These are phyloP conservation scores for Volutella citrinella DNA, from an alignment of 2,329 filamentous ascomycete genomes.

Conservation along the genomic window DNA sequence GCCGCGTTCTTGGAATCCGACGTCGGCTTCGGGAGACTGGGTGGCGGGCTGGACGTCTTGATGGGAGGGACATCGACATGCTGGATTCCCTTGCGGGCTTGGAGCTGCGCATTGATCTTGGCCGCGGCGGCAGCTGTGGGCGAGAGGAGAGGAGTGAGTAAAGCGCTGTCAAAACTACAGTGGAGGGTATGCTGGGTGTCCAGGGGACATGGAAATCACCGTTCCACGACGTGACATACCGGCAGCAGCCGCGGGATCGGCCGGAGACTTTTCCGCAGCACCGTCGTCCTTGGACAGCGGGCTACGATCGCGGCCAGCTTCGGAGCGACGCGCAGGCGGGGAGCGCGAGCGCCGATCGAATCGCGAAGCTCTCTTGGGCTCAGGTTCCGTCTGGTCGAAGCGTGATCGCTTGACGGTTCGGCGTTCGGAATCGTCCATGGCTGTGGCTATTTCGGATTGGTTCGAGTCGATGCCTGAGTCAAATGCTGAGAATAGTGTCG, in stretches of 20 bases:
- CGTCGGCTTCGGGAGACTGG: slow-evolving; percentile 36
- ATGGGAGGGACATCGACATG: slow-evolving; percentile 87
- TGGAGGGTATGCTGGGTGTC: slow-evolving; percentile 12
- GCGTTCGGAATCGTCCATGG: slow-evolving; percentile 73
- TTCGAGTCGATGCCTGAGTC: no score
- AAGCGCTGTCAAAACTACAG: not conserved
- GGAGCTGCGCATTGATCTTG: slow-evolving; percentile 77
- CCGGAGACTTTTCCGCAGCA: slow-evolving; percentile 46
- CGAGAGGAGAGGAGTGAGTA: slow-evolving; percentile 4
- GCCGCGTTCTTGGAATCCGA: slow-evolving; percentile 32
- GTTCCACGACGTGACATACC: no score
- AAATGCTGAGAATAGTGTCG: no score
- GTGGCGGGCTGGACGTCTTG: slow-evolving; percentile 49
- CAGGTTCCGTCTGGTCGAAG: slow-evolving; percentile 88
- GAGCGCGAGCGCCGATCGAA: slow-evolving; percentile 93
- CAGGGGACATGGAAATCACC: no score
- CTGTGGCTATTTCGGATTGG: no score
- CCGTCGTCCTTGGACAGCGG: slow-evolving; percentile 55
- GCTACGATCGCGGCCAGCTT: slow-evolving; percentile 73
- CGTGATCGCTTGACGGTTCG: slow-evolving; percentile 78
- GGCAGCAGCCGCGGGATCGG: slow-evolving; percentile 74
- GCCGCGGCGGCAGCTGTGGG: slow-evolving; percentile 78
- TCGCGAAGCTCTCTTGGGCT: slow-evolving; percentile 71
- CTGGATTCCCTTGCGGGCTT: slow-evolving; percentile 85
- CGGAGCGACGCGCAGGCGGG: slow-evolving; percentile 64